These are phyloP conservation scores for Lepraria neglecta DNA, from an alignment of 495 filamentous ascomycete genomes.

Conservation along the genomic window DNA sequence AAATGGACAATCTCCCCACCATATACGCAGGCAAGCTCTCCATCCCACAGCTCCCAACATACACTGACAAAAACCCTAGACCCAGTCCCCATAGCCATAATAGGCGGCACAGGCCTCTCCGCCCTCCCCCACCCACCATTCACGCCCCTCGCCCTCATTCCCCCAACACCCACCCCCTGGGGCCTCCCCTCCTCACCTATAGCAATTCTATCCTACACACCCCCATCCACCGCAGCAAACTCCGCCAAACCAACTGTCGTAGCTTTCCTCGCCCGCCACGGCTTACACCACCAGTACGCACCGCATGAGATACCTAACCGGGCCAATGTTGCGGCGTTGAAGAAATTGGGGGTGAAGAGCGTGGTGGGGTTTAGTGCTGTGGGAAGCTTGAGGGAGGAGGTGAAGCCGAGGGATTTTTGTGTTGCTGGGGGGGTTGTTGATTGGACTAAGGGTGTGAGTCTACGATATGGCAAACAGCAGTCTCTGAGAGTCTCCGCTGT, in stretches of 20 bases:
- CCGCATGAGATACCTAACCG: conserved; percentile 87
- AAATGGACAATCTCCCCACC: conserved; percentile 51
- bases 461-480: background rate
- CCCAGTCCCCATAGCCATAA: conserved; percentile 84
- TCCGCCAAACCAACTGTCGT: conserved; percentile 51
- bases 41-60: conserved; percentile 18
- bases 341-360: conserved; percentile 77
- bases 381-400: conserved; percentile 82
- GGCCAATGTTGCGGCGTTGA: conserved; percentile 92
- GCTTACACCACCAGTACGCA: conserved; percentile 76
- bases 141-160: conserved; percentile 69
- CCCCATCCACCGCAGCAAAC: conserved; percentile 43
- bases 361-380: conserved; percentile 95
- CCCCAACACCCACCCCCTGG: conserved; percentile 75
- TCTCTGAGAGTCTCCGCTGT: no score
- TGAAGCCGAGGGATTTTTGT: conserved; percentile 92
- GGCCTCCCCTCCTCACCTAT: conserved; percentile 86
- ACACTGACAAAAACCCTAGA: conserved; percentile 39
- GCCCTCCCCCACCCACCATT: conserved; percentile 63
- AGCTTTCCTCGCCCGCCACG: conserved; percentile 92
- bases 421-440: conserved; percentile 96
- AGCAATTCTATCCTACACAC: conserved; percentile 74
- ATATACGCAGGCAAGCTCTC: conserved; percentile 46
- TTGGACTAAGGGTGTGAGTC: conserved; percentile 74
- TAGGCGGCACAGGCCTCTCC: conserved; percentile 87